Conservation (phyloP, 2,329 filamentous ascomycete genomes). For the Teratosphaeria viscida region DNA sequence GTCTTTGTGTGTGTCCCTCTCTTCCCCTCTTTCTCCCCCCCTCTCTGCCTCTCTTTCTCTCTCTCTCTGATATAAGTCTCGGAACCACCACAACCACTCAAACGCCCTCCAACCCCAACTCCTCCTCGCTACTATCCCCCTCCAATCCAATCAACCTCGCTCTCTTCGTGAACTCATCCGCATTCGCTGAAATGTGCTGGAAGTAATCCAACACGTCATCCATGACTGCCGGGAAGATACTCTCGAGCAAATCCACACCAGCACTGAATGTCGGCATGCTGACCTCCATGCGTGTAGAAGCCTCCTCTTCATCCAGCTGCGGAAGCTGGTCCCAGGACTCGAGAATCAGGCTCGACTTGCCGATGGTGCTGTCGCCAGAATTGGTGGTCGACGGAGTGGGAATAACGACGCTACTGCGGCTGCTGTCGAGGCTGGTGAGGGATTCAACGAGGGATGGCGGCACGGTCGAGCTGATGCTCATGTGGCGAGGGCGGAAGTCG, state of each 20-base stretch:
- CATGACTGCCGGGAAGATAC: slow-evolving; percentile 7
- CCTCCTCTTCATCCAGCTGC: background rate
- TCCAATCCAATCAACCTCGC: background rate
- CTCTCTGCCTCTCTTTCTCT: too few relatives aligned
- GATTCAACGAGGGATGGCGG: background rate
- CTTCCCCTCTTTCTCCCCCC: too few relatives aligned
- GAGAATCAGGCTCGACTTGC: background rate
- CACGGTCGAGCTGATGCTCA: background rate
- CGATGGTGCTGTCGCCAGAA: too few relatives aligned
- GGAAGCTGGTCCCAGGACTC: background rate
- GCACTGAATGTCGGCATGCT: slow-evolving; percentile 7
- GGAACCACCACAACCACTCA: background rate
- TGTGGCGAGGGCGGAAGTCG: background rate
- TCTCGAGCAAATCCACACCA: slow-evolving; percentile 6
- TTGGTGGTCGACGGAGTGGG: too few relatives aligned
- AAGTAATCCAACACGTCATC: slow-evolving; percentile 6
- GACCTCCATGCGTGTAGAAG: background rate
- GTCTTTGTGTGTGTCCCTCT: too few relatives aligned
- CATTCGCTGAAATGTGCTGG: background rate
- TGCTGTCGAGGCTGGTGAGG: background rate
- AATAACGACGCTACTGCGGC: background rate
- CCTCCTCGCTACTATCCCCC: background rate
- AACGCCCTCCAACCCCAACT: background rate
- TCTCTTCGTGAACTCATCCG: background rate
- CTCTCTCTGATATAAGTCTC: background rate